phyloP scores from a whole-genome alignment of 2,329 filamentous ascomycete genomes.

The Plectosphaerella cucumerina region DNA sequence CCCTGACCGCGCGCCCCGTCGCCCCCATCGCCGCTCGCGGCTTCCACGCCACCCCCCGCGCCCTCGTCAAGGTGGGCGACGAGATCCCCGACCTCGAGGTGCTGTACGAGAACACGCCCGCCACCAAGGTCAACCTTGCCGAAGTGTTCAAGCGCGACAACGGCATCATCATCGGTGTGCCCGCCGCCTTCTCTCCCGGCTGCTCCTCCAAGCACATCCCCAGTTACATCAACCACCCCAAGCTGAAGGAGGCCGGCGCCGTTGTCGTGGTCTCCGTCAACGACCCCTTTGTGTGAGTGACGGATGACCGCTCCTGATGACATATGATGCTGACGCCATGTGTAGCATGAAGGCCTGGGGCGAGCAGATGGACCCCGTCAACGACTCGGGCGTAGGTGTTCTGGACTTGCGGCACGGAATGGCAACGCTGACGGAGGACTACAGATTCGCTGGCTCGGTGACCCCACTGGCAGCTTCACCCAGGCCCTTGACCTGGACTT shows the following conservation, averaged over 20 bases:
- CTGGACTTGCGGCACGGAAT: neutral
- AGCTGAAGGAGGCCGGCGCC: conserved; percentile 73
- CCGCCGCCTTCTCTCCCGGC: conserved; percentile 65
- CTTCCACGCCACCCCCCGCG: conserved; percentile 63
- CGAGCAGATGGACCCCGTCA: conserved; percentile 68
- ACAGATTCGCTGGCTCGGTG: conserved; percentile 87
- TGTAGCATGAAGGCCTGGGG: conserved; percentile 86
- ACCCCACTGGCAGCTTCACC: conserved; percentile 75
- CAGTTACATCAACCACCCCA: conserved; percentile 76
- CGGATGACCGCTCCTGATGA: neutral
- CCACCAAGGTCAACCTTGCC: conserved; percentile 84
- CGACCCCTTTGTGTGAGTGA: conserved; percentile 83
- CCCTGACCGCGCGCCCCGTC: conserved; percentile 23
- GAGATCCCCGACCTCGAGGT: conserved; percentile 71
- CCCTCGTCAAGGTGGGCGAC: conserved; percentile 73
- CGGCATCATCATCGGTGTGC: conserved; percentile 81
- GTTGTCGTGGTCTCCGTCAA: conserved; percentile 93
- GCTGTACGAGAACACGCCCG: conserved; percentile 80
- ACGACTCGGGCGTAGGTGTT: conserved; percentile 67
- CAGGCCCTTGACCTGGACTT: conserved; percentile 80
- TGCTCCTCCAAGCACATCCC: conserved; percentile 70
- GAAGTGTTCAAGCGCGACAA: conserved; percentile 67
- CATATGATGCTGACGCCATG: conserved; percentile 2
- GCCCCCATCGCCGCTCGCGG: conserved; percentile 21
- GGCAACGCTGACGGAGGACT: neutral